Evolutionary conservation across 108 stramenopile species (phyloP), one percentile per base, ranked within the genome.

Genomic region (Fragilariopsis cylindrus): DNA sequence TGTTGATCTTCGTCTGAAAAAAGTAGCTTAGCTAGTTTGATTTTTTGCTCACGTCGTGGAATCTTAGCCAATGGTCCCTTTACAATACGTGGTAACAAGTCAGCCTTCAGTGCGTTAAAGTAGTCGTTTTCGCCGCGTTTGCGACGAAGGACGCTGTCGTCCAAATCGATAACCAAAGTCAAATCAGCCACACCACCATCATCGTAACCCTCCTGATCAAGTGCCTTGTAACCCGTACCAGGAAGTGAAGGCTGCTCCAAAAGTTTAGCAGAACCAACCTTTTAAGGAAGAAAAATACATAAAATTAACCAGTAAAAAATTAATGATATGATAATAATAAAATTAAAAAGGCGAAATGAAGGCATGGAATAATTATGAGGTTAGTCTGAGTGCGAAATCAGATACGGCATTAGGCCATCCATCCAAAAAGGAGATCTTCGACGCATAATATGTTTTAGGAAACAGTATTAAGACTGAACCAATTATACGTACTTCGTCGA

Each of bases 161-260:
- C 91, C 63, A 96, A 79, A 78, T 96, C 95, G 79, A 96, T 91
- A 18, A 93, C 82, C 4, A 96, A 86, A 4, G 89, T 88, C 39
- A 96, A 85, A 83, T 96, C 95, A 80, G 88, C 92, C 12, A 96
- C 95, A 71, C 95, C 95, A 11, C 92, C 95, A 71, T 96, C 95
- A 63, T 93, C 92, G 77, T 87, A 93, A 53, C 95, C 92, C 2
- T 90, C 88, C 40, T 73, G 81, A 64, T 88, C 91, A 53, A 96
- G 83, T 30, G 90, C 90, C 69, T 93, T 96, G 84, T 90, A 92
- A 48, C 88, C 87, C 16, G 70, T 79, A 65, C 95, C 95, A 30
- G 92, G 92, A 40, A 92, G 76, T 15, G 92, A 85, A 19, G 91
- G 92, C 57, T 89, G 77, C 42, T 91, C 87, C 66, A 95, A 75